Evolutionary conservation across 805 yeast genomes (phyloP), one percentile per base, ranked within the genome.

Genomic region (Yamadazyma sp.): DNA sequence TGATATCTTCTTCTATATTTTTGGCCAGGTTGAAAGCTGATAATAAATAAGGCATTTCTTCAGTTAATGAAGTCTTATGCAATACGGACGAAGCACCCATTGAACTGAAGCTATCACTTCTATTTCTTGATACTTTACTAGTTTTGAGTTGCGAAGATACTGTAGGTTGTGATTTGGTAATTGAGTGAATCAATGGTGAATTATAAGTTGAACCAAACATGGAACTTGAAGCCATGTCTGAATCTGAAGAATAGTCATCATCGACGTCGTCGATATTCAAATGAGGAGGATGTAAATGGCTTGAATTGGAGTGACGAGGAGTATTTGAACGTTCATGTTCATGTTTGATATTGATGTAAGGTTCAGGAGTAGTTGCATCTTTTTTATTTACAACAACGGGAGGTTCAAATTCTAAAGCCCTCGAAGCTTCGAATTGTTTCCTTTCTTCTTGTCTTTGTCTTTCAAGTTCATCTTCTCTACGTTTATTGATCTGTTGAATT

Each of bases 11-110:
- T 38, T 78, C 82, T 11, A 77, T 58, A 23, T 68, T 73, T 43
- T 69, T 76, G 3, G 82, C 83, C 40, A 77, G 75, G 51, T 76
- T 73, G 49, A 82, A 82, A 12, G 86, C 88, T 15, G 75, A 65
- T 71, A 82, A 64, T 48, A 82, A 56, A 39, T 71, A 72, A 1
- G 91, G 91, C 42, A 82, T 53, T 50, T 81, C 85, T 32, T 78
- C 82, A 1, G 79, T 50, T 11, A 82, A 60, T 6, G 82, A 73
- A 0, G 84, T 70, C 42, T 67, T 69, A 25, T 69, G 74, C 39
- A 69, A 58, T 39, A 60, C 49, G 22, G 68, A 50, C 2, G 74
- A 58, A 2, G 67, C 53, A 3, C 60, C 46, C 12, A 54, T 31
- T n/a, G n/a, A n/a, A 2, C 64, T 55, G 10, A 51, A 31, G 15